Evolutionary conservation across 352 stramenopile species (phyloP).

Genomic region (Globisporangium carolinianum): DNA sequence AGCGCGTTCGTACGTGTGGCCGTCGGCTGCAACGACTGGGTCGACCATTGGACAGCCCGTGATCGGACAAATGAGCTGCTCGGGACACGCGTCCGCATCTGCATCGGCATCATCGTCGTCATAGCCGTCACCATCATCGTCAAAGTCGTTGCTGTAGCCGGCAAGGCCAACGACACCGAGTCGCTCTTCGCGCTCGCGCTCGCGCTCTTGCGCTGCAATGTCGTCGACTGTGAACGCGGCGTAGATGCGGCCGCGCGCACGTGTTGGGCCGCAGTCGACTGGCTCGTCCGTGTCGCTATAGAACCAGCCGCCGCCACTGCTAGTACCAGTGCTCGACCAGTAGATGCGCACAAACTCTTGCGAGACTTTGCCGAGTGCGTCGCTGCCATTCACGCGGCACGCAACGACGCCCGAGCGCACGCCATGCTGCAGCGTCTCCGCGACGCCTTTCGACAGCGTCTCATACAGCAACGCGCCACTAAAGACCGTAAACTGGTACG

Average conservation of each 20-base stretch:
- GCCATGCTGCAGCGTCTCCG: conserved; percentile 28
- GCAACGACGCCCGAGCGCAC: conserved; percentile 33
- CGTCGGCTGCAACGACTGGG: conserved; percentile 94
- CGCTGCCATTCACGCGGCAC: conserved; percentile 27
- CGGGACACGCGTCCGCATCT: conserved; percentile 25
- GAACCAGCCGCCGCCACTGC: conserved; percentile 1
- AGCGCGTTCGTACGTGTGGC: conserved; percentile 96
- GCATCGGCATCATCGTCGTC: conserved; percentile 20
- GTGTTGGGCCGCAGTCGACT: conserved; percentile 34
- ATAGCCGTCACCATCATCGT: conserved; percentile 18
- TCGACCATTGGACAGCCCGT: conserved; percentile 93
- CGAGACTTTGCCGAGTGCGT: conserved; percentile 38
- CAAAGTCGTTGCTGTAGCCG: conserved; percentile 18
- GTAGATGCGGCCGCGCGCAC: conserved; percentile 43
- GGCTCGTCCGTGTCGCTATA: conserved; percentile 27
- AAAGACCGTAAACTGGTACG: conserved; percentile 39
- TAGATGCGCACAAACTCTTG: conserved; percentile 51
- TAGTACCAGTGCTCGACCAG: conserved; percentile 15
- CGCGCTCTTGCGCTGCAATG: conserved; percentile 19
- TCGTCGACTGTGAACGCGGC: conserved; percentile 37
- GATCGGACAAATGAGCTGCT: conserved; percentile 90
- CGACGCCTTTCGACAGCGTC: conserved; percentile 26
- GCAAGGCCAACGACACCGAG: conserved; percentile 6
- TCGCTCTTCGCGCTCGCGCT: conserved; percentile 9
- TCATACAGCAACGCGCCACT: conserved; percentile 35